Evolutionary conservation across 768 basidiomycete genomes (phyloP), one percentile per base, ranked within the genome.

Genomic region (Pleurotus cornucopiae): DNA sequence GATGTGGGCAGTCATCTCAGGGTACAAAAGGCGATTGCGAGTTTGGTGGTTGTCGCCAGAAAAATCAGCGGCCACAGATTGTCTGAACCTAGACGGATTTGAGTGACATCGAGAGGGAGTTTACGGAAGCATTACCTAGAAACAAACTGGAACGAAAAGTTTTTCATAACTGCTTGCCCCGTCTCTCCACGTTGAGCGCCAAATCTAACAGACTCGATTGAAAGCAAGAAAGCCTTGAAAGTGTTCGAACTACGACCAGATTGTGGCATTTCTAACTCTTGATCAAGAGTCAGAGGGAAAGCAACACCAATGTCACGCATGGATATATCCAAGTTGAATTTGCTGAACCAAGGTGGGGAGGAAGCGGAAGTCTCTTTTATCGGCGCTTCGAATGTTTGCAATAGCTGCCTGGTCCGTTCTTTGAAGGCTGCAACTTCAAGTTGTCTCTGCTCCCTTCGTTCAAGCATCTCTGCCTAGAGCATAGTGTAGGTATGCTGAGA

Each of bases 131-230:
- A 64, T 81, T 72, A 93, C 92, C 77, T 72, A 44, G 87, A 70
- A 2, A 94, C 80, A 68, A 98, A 97, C 69, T 95, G 93, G 67
- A 97, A 85, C 11, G 88, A 88, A 58, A 96, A 78, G 6, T 81
- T 78, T 53, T 78, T 75, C 69, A 97, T 86, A 6, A 73, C 75
- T 45, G 88, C 87, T 64, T 86, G 78, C 4, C 94, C 94, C 16
- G 84, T 88, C 65, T 93, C 88, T 23, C 88, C 90, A 21, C 82
- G 82, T 61, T 87, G 79, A 6, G 87, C 83, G 38, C 73, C 77
- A 67, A 97, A 96, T 49, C 76, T 73, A 54, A 97, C 76, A 0
- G 85, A 82, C 57, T 82, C 81, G 54, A 97, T 83, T 2, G 93
- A 89, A 64, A 94, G 88, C 20, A 98, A 70, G 71, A 98, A 91